Evolutionary conservation across 2,329 filamentous ascomycete species (phyloP), one percentile per base, ranked within the genome.

Genomic region (Botrytis deweyae): DNA sequence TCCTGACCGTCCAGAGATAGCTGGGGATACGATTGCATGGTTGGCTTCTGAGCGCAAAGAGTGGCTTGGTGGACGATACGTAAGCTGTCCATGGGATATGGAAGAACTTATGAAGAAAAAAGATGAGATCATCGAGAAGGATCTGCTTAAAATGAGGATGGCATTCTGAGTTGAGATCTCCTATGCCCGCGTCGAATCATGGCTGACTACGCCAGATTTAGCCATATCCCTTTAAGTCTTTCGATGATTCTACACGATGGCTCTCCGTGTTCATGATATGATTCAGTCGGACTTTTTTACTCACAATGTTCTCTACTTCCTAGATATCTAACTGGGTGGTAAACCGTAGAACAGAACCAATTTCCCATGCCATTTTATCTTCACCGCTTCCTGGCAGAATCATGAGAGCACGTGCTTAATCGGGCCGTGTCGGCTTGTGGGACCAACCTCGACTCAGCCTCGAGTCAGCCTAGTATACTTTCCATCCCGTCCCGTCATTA

Each of bases 61-160:
- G 7, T 87, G 86, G 85, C 75, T 87, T n/a, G 82, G 80, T 1
- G 85, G 84, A 0, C 80, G 85, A 70, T 87, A 84, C 77, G 66
- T 86, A 4, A 83, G 77, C 73, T 81, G 76, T 29, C 83, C 79
- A 58, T 87, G 85, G 86, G 85, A 87, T 77, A 83, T 87, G 82
- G 77, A 80, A 14, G 84, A 86, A 76, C 78, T 87, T 55, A 75
- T 84, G 69, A 74, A 69, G 4, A 83, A 80, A 76, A 82, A 84
- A 75, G 79, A 84, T 6, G 84, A 85, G 73, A 83, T 87, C 76
- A 79, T 86, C 4, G 73, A 75, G 62, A 80, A 73, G 3, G 81
- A 82, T 64, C 77, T 79, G 12, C 73, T 83, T 22, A 80, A 80
- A 76, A 78, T 81, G 77, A 80, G 77, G 59, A 78, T 81, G 78